A percentile compares a stretch with the other conserved stretches of the same genome.
phyloP scores from a whole-genome alignment of 331 rosid species.

The Spiraea crenata region DNA sequence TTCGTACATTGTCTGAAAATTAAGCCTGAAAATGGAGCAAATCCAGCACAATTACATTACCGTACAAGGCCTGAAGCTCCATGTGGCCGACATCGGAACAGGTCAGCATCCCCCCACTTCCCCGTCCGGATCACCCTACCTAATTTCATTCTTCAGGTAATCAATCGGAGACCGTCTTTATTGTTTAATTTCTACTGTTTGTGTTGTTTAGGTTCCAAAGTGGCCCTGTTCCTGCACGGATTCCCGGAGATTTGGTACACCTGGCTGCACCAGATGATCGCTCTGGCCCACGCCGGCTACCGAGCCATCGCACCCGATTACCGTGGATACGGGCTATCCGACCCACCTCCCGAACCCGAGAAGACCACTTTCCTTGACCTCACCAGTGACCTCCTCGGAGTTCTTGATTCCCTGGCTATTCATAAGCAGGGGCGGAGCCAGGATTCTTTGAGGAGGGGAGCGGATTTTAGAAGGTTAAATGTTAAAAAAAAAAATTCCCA shows the following conservation, averaged over 20 bases:
- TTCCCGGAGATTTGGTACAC: conserved; percentile 91
- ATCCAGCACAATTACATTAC: conserved; percentile 55
- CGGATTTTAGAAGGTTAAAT: too few species aligned
- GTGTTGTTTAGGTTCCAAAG: conserved; percentile 43
- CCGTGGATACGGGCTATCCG: conserved; percentile 77
- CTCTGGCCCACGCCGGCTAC: conserved; percentile 56
- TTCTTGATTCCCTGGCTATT: conserved; percentile 46
- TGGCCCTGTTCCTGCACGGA: conserved; percentile 63
- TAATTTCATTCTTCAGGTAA: neutral
- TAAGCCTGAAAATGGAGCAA: conserved; percentile 27
- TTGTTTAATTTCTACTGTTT: too few species aligned
- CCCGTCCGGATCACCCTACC: neutral
- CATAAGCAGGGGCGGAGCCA: too few species aligned
- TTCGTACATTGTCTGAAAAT: conserved; percentile 10
- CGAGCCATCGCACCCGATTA: conserved; percentile 62
- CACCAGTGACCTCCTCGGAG: conserved; percentile 43
- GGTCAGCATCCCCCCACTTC: conserved; percentile 26
- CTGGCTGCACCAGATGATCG: conserved; percentile 89
- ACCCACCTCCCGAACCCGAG: conserved; percentile 41
- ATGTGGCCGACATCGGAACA: conserved; percentile 57
- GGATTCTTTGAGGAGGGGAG: too few species aligned
- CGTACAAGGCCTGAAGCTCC: conserved; percentile 52
- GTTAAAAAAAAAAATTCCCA: too few species aligned
- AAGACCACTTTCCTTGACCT: conserved; percentile 36
- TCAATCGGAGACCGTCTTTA: too few species aligned